These are phyloP conservation scores for Nicotiana rustica DNA, from an alignment of 305 asterid species.

Conservation along the genomic window DNA sequence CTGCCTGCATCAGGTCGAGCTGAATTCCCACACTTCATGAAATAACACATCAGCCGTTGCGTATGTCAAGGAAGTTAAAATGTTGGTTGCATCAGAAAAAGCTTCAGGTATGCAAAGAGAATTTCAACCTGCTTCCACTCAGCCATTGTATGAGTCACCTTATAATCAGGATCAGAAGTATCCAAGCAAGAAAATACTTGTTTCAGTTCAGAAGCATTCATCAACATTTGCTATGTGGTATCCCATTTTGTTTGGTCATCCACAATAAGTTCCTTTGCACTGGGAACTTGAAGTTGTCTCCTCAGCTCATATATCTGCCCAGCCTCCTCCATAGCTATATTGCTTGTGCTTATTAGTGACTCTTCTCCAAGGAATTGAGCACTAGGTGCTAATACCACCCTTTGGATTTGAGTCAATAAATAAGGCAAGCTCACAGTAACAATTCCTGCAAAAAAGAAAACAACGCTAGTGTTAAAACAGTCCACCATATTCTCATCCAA, in stretches of 20 bases:
- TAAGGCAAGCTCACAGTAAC: too few relatives aligned
- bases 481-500: too few relatives aligned
- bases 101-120: conserved; percentile 65
- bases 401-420: too few relatives aligned
- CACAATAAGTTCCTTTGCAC: conserved; percentile 58
- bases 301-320: conserved; percentile 42
- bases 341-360: too few relatives aligned
- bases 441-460: too few relatives aligned
- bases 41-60: conserved; percentile 73
- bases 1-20: conserved; percentile 56
- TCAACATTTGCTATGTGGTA: conserved; percentile 87
- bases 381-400: too few relatives aligned
- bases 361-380: too few relatives aligned
- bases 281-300: conserved; percentile 83
- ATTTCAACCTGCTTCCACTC: conserved; percentile 79
- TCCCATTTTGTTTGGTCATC: conserved; percentile 81
- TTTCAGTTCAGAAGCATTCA: conserved; percentile 78
- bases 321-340: too few relatives aligned
- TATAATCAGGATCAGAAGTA: conserved; percentile 66
- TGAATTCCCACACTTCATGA: conserved; percentile 66
- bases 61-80: conserved; percentile 54
- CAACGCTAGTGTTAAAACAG: too few relatives aligned
- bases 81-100: conserved; percentile 71
- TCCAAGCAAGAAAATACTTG: conserved; percentile 80
- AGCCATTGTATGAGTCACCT: conserved; percentile 52